A percentile compares a stretch with the other conserved stretches of the same genome.
phyloP scores from a whole-genome alignment of 768 basidiomycete species.

The Postia placenta region DNA sequence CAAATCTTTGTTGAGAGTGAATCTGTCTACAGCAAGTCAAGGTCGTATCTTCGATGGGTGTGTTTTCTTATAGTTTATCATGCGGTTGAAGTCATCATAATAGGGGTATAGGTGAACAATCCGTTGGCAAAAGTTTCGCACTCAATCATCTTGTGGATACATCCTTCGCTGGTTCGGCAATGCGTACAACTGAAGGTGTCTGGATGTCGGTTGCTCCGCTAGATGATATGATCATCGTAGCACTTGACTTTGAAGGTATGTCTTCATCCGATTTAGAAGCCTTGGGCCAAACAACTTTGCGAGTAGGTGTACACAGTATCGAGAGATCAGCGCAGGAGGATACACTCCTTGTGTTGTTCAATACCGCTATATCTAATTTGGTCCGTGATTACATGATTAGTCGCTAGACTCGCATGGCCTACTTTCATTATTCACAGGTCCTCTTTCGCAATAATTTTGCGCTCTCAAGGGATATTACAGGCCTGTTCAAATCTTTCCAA shows the following conservation, averaged over 20 bases:
- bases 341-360: slow-evolving; percentile 56
- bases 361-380: slow-evolving; percentile 59
- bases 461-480: slow-evolving; percentile 51
- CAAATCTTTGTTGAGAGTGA: background rate
- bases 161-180: slow-evolving; percentile 60
- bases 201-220: slow-evolving; percentile 68
- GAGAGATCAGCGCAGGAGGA: slow-evolving; percentile 62
- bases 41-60: slow-evolving; percentile 63
- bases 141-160: slow-evolving; percentile 59
- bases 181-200: slow-evolving; percentile 61
- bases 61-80: no score
- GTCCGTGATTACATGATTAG: slow-evolving; percentile 24
- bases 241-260: slow-evolving; percentile 59
- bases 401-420: background rate
- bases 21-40: slow-evolving; percentile 41
- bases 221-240: slow-evolving; percentile 44
- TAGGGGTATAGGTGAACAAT: slow-evolving; percentile 52
- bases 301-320: slow-evolving; percentile 54
- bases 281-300: background rate
- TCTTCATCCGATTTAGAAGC: background rate
- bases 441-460: slow-evolving; percentile 64
- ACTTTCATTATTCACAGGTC: slow-evolving; percentile 31
- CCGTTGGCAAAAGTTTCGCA: slow-evolving; percentile 55
- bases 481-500: slow-evolving; percentile 58
- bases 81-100: no score